Base-by-base conservation (phyloP, 441 rosid genomes). In the Kokia cookei region DNA sequence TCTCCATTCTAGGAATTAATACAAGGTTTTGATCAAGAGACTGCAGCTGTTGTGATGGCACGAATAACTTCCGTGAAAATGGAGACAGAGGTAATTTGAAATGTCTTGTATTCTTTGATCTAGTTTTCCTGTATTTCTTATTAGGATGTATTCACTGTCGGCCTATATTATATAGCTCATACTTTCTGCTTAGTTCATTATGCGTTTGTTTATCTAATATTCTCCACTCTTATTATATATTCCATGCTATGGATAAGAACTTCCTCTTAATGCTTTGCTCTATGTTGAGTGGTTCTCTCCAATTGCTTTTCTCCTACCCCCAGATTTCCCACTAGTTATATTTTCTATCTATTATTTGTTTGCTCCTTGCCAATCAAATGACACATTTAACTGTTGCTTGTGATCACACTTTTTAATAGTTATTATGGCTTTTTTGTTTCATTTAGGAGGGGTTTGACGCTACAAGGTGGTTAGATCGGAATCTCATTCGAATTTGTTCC, bases 401-500 rank as follows among this genome's bases (percentile, higher is more conserved):
- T 13, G 26, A 24, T 32, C 24, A 32, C 10, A 42, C 11, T 62
- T 64, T 64, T 17, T 12, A 19, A 32, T 51, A 51, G 29, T 45
- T 59, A 24, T 76, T 64, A 65, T 74, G 73, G 27, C 17, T 42
- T 48, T 73, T 61, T 73, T 61, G 63, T 65, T 54, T 65, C 60
- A 67, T 69, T 54, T 94, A 96, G 99, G 99, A 96, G 76, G 98
- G 97, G 53, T 96, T 96, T 87, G 99, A 96, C 83, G 96, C 98
- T 76, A 92, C 98, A 47, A 90, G 99, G 78, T 96, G 99, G 99
- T 77, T 96, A 80, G 99, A 96, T 79, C 86, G 99, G 81, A 92
- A 89, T 53, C 98, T 96, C 45, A 96, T 96, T 81, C 97, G 99
- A 32, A 72, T 93, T 14, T 96, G 99, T 81, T 85, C 99, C 65